Evolutionary conservation across 2,329 filamentous ascomycete genomes (phyloP), one percentile per base, ranked within the genome.

Genomic region (Ophiocordyceps camponoti-rufipedis): DNA sequence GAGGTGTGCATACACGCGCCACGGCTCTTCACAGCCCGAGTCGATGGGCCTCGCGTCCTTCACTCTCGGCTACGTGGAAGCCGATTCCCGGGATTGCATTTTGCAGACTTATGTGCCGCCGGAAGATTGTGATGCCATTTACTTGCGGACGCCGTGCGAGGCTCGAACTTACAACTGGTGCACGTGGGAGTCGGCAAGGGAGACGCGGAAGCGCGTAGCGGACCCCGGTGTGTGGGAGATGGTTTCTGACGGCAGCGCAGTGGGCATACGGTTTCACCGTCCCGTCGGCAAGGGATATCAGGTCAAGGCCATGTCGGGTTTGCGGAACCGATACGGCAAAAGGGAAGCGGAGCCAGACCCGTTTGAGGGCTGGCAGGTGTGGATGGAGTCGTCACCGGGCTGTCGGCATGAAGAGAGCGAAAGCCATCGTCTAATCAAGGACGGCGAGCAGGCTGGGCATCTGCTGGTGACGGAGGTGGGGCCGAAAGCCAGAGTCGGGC

Each of bases 381-480:
- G 74, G 74, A 67, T 69, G 40, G 62, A 69, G 40, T 67, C 67
- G 40, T 66, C 66, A 28, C 64, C 68, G 40, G 64, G 65, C 12
- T 66, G 64, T 10, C 63, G 66, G 23, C 54, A 62, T 28, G 63
- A 67, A 14, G 59, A 61, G 19, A 65, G 67, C 51, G 70, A 74
- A 52, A 67, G 64, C 1, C 58, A 56, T 31, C 65, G 66, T 9
- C 62, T 76, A 12, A 63, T 66, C 45, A 52, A 59, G 7, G 58
- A 65, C 10, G 57, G 61, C 5, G 62, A 65, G 38, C 55, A 63
- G 40, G 62, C 65, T 4, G 66, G 70, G 2, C 69, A 76, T 47
- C 65, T 88, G 5, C 74, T 85, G 42, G 75, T 85, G 19, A 73
- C 73, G 2, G 69, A 70, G 42, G 64, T 82, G 1, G 84, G 83